Conservation (phyloP, 306 rosid species). For the Acacia crassicarpa region DNA sequence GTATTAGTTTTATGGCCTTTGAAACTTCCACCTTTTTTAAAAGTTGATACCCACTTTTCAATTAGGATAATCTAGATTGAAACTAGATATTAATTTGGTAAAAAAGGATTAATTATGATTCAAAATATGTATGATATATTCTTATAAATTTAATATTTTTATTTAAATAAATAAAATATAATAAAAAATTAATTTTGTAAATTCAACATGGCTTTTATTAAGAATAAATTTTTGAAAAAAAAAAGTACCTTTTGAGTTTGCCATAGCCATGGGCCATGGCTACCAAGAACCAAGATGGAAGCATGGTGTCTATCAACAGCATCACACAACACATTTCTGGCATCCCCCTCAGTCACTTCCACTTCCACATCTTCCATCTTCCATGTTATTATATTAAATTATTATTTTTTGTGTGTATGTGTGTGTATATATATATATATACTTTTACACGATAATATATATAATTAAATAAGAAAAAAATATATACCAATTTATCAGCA, state of each 20-base stretch:
- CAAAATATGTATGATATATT: too few species aligned
- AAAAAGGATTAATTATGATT: background rate
- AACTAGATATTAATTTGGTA: too few species aligned
- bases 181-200: background rate
- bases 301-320: slow-evolving; percentile 44
- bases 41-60: background rate
- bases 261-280: slow-evolving; percentile 76
- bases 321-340: slow-evolving; percentile 42
- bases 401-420: too few species aligned
- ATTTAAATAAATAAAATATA: too few species aligned
- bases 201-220: background rate
- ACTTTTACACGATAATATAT: background rate
- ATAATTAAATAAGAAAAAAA: background rate
- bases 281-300: slow-evolving; percentile 57
- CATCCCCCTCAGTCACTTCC: slow-evolving; percentile 61
- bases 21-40: background rate
- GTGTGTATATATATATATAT: too few species aligned
- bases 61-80: background rate
- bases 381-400: background rate
- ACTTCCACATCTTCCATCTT: slow-evolving; percentile 38
- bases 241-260: slow-evolving; percentile 52
- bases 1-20: background rate
- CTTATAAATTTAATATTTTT: too few species aligned
- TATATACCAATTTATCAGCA: slow-evolving; percentile 44
- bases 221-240: too few species aligned